Evolutionary conservation across 805 yeast genomes (phyloP).

Genomic region (Metschnikowia noctiluminum): DNA sequence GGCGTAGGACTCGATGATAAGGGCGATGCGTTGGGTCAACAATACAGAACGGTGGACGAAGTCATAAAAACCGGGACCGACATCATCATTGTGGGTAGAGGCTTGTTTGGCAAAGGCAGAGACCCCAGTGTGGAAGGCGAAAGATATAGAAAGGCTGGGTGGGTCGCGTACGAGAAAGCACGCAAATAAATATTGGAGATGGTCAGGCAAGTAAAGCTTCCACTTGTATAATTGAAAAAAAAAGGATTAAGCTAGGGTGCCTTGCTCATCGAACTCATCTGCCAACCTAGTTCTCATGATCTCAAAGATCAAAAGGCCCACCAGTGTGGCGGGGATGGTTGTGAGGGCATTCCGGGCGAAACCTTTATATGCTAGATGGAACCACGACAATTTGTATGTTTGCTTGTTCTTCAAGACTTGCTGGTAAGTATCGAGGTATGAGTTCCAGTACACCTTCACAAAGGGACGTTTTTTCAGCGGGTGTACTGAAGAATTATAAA

Average conservation of each 20-base stretch:
- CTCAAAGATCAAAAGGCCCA: slow-evolving; percentile 82
- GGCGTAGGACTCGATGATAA: slow-evolving; percentile 98
- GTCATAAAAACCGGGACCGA: slow-evolving; percentile 88
- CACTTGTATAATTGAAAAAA: not conserved
- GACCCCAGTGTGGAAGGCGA: slow-evolving; percentile 85
- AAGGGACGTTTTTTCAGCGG: slow-evolving; percentile 26
- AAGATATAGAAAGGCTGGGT: slow-evolving; percentile 89
- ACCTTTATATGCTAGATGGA: slow-evolving; percentile 74
- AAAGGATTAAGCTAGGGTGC: slow-evolving; percentile 1
- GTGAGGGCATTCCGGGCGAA: slow-evolving; percentile 67
- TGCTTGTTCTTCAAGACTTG: slow-evolving; percentile 54
- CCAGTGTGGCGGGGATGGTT: slow-evolving; percentile 83
- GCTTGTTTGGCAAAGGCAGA: slow-evolving; percentile 90
- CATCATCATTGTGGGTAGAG: slow-evolving; percentile 97
- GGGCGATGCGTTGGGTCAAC: slow-evolving; percentile 95
- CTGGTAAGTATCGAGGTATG: slow-evolving; percentile 71
- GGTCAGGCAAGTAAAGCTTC: not conserved
- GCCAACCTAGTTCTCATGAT: slow-evolving; percentile 56
- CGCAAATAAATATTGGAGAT: slow-evolving; percentile 1
- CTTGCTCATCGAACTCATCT: slow-evolving; percentile 27
- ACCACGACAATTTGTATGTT: slow-evolving; percentile 55
- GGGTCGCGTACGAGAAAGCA: slow-evolving; percentile 74
- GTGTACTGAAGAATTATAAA: slow-evolving; percentile 38
- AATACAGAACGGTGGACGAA: slow-evolving; percentile 86
- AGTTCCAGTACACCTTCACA: slow-evolving; percentile 59